phyloP scores from a whole-genome alignment of 805 yeast species.

The Lachancea meyersii region DNA sequence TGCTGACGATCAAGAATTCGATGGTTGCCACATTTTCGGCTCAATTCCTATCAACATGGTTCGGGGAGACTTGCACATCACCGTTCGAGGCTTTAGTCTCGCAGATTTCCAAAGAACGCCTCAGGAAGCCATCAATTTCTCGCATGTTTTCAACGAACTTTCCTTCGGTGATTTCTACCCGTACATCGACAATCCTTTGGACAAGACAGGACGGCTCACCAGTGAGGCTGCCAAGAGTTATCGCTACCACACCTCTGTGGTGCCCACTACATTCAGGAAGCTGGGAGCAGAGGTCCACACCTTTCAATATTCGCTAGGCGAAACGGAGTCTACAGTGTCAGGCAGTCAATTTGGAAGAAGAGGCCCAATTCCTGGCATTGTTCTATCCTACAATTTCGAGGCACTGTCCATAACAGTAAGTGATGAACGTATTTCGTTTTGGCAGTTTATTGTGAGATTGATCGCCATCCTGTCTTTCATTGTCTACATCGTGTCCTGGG shows the following conservation, averaged over 20 bases:
- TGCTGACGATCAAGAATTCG: slow-evolving; percentile 47
- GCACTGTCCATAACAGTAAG: slow-evolving; percentile 65
- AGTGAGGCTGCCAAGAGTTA: slow-evolving; percentile 44
- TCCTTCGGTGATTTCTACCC: slow-evolving; percentile 92
- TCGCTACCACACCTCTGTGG: slow-evolving; percentile 68
- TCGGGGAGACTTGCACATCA: slow-evolving; percentile 76
- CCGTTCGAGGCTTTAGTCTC: slow-evolving; percentile 68
- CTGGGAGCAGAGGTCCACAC: slow-evolving; percentile 72
- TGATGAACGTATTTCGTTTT: slow-evolving; percentile 70
- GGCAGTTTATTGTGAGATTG: slow-evolving; percentile 68
- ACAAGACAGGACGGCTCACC: slow-evolving; percentile 57
- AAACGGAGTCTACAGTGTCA: slow-evolving; percentile 34
- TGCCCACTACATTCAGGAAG: slow-evolving; percentile 71
- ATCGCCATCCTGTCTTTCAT: slow-evolving; percentile 82
- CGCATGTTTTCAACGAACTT: slow-evolving; percentile 80
- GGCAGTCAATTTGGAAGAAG: slow-evolving; percentile 18
- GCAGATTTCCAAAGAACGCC: slow-evolving; percentile 38
- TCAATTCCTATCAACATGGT: slow-evolving; percentile 79
- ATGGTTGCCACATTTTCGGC: slow-evolving; percentile 83
- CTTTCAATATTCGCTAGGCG: slow-evolving; percentile 75
- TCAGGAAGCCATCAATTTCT: slow-evolving; percentile 58
- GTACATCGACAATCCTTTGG: slow-evolving; percentile 80
- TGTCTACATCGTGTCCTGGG: slow-evolving; percentile 61
- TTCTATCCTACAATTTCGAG: slow-evolving; percentile 80
- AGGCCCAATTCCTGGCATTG: slow-evolving; percentile 61